These are phyloP conservation scores for Cantharellus anzutake DNA, from an alignment of 768 basidiomycete species.

Conservation along the genomic window DNA sequence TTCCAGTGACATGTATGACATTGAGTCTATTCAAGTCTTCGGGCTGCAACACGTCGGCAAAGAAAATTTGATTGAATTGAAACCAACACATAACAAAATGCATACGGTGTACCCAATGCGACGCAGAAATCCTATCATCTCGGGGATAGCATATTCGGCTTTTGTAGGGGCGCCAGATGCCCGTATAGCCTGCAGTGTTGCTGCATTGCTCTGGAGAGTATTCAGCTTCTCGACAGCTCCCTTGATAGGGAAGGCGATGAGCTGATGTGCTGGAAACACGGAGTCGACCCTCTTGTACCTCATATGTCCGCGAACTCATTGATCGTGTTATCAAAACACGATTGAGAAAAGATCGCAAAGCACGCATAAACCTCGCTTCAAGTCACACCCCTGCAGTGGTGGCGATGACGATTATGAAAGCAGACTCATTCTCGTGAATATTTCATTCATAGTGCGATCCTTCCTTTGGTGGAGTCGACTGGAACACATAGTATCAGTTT, in stretches of 20 bases:
- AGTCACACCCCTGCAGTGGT: no score
- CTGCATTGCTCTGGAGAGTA: constrained; percentile 80
- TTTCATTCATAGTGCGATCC: no score
- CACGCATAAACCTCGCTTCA: no score
- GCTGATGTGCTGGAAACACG: not conserved
- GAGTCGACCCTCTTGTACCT: no score
- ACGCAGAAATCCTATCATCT: constrained; percentile 78
- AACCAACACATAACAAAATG: not conserved
- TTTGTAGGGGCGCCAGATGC: constrained; percentile 45
- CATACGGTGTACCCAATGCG: constrained; percentile 75
- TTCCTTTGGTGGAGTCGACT: no score
- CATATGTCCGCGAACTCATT: not conserved
- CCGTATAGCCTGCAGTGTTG: constrained; percentile 68
- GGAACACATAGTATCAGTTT: no score
- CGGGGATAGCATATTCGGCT: constrained; percentile 47
- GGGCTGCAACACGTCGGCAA: constrained; percentile 27
- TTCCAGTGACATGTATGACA: constrained; percentile 91
- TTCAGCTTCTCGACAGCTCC: constrained; percentile 61
- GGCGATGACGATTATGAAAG: no score
- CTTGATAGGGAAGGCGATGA: constrained; percentile 7
- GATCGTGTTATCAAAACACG: not conserved
- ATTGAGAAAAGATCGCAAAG: not conserved
- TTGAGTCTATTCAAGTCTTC: constrained; percentile 72
- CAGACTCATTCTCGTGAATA: no score
- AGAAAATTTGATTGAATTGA: not conserved